phyloP scores from a whole-genome alignment of 163 green algal species.

The Scenedesmus sp. region DNA sequence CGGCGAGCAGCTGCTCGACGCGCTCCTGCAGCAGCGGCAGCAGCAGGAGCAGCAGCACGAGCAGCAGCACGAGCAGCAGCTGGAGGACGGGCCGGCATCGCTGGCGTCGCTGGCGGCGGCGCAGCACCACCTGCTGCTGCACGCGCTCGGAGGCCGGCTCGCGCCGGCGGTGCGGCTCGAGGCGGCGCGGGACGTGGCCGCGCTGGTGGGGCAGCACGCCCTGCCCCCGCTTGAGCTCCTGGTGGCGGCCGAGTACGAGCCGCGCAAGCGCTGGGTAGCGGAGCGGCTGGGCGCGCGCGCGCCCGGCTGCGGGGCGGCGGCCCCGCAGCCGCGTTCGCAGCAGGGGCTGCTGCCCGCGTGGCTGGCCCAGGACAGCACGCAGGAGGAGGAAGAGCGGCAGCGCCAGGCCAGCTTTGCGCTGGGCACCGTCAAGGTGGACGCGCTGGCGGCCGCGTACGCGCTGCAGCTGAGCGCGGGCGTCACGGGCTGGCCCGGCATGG shows the following conservation, averaged over 20 bases:
- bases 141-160: not conserved
- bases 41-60: not conserved
- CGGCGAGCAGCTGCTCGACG: not conserved
- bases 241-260: conserved; percentile 7
- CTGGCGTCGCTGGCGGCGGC: not conserved
- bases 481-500: not conserved
- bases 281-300: conserved; percentile 2
- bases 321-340: not conserved
- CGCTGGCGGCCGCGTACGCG: conserved; percentile 24
- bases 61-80: not conserved
- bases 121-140: conserved; percentile 10
- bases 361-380: not conserved
- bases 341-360: not conserved
- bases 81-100: not conserved
- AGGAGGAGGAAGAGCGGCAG: conserved; percentile 9
- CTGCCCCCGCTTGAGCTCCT: conserved; percentile 20
- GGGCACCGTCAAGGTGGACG: conserved; percentile 16
- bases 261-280: conserved; percentile 11
- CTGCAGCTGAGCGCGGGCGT: conserved; percentile 33
- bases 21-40: no score
- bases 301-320: not conserved
- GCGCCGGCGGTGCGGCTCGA: not conserved
- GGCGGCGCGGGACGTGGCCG: not conserved
- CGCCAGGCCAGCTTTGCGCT: conserved; percentile 8
- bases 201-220: conserved; percentile 1